Evolutionary conservation across 2,329 filamentous ascomycete species (phyloP).

Genomic region (Pseudopithomyces chartarum): DNA sequence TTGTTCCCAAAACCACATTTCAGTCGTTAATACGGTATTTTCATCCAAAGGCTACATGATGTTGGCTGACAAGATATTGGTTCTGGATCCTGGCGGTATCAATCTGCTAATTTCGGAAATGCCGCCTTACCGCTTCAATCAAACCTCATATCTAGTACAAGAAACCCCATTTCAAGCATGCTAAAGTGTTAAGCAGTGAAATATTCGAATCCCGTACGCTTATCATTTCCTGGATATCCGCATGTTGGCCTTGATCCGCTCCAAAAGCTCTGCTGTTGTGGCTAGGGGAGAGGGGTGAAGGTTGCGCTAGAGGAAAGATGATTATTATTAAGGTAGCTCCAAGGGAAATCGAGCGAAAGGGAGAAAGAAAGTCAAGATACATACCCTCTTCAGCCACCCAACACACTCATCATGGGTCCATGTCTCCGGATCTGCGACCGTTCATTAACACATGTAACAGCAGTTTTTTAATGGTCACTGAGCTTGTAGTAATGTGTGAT

Average conservation of each 20-base stretch:
- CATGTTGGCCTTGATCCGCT: conserved; percentile 72
- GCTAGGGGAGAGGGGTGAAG: conserved; percentile 64
- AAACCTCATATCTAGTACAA: not conserved
- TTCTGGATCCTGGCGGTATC: not conserved
- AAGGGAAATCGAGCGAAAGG: not conserved
- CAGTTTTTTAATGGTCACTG: too few species aligned
- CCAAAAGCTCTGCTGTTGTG: conserved; percentile 67
- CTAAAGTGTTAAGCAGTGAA: not conserved
- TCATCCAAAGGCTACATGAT: too few species aligned
- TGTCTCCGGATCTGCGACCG: conserved; percentile 59
- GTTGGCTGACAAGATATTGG: too few species aligned
- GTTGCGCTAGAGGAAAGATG: conserved; percentile 57
- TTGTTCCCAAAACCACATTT: too few species aligned
- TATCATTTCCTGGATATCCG: conserved; percentile 41
- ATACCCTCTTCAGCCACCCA: conserved; percentile 79
- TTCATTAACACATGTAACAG: not conserved
- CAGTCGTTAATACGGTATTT: too few species aligned
- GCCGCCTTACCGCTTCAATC: not conserved
- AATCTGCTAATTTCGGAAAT: not conserved
- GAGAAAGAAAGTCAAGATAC: conserved; percentile 37
- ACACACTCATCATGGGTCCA: conserved; percentile 84
- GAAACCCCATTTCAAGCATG: not conserved
- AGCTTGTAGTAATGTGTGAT: too few species aligned
- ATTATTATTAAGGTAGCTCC: not conserved
- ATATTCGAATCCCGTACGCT: too few species aligned